phyloP scores from a whole-genome alignment of 495 filamentous ascomycete species.

The Penicillium pancosmium region DNA sequence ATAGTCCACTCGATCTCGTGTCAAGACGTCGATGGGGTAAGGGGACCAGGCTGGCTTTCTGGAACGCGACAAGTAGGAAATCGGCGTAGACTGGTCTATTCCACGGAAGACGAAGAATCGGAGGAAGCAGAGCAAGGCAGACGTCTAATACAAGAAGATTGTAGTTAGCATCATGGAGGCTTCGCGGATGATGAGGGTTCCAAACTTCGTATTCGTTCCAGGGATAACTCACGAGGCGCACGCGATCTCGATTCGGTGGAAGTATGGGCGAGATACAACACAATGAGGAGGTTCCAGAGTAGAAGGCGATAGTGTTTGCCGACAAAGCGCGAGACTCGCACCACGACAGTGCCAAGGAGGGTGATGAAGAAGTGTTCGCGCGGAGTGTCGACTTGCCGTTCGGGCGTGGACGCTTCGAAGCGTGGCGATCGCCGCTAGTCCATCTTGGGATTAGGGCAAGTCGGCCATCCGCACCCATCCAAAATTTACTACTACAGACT shows the following conservation, averaged over 20 bases:
- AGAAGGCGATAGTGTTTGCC: not conserved
- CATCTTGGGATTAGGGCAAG: constrained; percentile 10
- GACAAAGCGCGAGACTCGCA: not conserved
- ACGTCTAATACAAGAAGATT: constrained; percentile 1
- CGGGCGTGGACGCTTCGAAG: no score
- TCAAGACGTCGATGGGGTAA: not conserved
- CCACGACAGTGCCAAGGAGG: not conserved
- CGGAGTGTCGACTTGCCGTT: not conserved
- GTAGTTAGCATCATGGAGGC: constrained; percentile 10
- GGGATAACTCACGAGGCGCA: constrained; percentile 33
- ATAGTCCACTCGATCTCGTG: not conserved
- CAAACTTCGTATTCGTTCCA: constrained; percentile 11
- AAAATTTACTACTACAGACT: not conserved
- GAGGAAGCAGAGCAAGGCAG: not conserved
- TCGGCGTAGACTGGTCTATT: not conserved
- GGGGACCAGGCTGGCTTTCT: constrained; percentile 11
- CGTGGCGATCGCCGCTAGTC: constrained; percentile 23
- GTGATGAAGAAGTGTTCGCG: not conserved
- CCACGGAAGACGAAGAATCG: not conserved
- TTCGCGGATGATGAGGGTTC: not conserved
- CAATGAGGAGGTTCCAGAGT: not conserved
- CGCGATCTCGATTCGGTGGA: constrained; percentile 18
- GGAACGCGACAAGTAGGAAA: not conserved
- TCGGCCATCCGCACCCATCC: not conserved
- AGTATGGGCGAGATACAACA: not conserved